phyloP scores from a whole-genome alignment of 139 green algal species.

The Coelastrella sp. region DNA sequence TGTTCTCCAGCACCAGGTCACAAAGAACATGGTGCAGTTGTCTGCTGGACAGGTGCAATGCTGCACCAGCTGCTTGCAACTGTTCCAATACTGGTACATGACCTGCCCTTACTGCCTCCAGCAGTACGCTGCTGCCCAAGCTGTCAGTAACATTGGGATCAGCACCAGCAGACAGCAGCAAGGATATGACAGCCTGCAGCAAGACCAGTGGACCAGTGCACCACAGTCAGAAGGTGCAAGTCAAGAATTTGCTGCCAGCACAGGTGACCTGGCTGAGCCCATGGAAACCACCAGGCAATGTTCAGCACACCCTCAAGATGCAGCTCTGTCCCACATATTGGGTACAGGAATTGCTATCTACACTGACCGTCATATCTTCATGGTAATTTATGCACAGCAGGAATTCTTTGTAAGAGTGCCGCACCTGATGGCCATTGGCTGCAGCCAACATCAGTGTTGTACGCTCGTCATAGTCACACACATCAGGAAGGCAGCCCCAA shows the following conservation, averaged over 20 bases:
- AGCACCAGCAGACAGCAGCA: constrained; percentile 61
- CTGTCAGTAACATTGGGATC: constrained; percentile 47
- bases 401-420: too few relatives aligned
- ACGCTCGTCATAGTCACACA: constrained; percentile 22
- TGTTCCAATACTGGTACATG: background rate
- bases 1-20: constrained; percentile 45
- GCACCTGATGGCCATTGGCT: constrained; percentile 10
- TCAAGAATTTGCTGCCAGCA: too few relatives aligned
- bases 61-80: constrained; percentile 1
- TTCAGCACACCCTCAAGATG: too few relatives aligned
- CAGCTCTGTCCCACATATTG: too few relatives aligned
- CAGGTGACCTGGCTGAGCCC: too few relatives aligned
- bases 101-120: constrained; percentile 56
- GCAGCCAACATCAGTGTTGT: constrained; percentile 29
- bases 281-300: too few relatives aligned
- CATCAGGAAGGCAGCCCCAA: constrained; percentile 10
- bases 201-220: too few relatives aligned
- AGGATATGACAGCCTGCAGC: constrained; percentile 23
- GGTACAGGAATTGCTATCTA: too few relatives aligned
- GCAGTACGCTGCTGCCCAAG: constrained; percentile 51
- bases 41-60: background rate
- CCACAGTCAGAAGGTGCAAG: too few relatives aligned
- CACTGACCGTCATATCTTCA: too few relatives aligned
- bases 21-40: constrained; percentile 55
- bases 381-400: too few relatives aligned